Percentiles rank a stretch among this genome's conserved stretches.
Conservation (phyloP, 2,329 filamentous ascomycete species). For the Ophiognomonia clavigignenti-juglandacearum region DNA sequence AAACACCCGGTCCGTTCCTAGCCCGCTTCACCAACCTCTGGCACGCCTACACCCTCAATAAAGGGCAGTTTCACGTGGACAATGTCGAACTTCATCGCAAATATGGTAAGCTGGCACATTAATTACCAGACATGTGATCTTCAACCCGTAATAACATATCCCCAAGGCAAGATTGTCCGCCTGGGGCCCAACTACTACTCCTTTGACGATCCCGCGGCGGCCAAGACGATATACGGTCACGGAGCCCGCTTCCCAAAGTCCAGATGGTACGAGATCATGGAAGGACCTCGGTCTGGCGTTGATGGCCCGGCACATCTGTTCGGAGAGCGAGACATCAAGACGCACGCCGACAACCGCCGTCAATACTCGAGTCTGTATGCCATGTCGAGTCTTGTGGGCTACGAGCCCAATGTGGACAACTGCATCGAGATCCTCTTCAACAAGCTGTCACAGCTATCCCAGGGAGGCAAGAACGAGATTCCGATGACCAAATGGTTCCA, state of each 20-base stretch:
- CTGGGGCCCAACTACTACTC: conserved; percentile 7
- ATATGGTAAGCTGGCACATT: too few relatives aligned
- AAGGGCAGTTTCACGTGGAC: conserved; percentile 1
- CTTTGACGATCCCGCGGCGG: conserved; percentile 4
- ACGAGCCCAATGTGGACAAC: conserved; percentile 44
- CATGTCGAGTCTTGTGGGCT: conserved; percentile 42
- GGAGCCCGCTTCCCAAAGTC: conserved; percentile 4
- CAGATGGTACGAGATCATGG: conserved; percentile 5
- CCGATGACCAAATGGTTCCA: conserved; percentile 39
- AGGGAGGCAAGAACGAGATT: conserved; percentile 25
- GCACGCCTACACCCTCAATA: not conserved
- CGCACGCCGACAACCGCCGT: conserved; percentile 32
- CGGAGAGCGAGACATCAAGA: conserved; percentile 26
- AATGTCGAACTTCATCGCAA: conserved; percentile 6
- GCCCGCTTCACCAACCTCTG: conserved; percentile 5
- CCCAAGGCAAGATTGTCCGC: conserved; percentile 10
- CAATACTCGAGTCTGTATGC: conserved; percentile 39
- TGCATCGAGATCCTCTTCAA: conserved; percentile 36
- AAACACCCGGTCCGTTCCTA: conserved; percentile 6
- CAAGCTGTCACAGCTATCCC: conserved; percentile 32
- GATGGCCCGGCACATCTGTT: conserved; percentile 24
- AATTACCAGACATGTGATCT: too few relatives aligned
- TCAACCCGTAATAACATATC: not conserved
- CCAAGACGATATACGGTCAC: conserved; percentile 11
- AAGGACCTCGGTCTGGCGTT: not conserved